Conservation (phyloP, 2,329 filamentous ascomycete species). For the Macroventuria anomochaeta region DNA sequence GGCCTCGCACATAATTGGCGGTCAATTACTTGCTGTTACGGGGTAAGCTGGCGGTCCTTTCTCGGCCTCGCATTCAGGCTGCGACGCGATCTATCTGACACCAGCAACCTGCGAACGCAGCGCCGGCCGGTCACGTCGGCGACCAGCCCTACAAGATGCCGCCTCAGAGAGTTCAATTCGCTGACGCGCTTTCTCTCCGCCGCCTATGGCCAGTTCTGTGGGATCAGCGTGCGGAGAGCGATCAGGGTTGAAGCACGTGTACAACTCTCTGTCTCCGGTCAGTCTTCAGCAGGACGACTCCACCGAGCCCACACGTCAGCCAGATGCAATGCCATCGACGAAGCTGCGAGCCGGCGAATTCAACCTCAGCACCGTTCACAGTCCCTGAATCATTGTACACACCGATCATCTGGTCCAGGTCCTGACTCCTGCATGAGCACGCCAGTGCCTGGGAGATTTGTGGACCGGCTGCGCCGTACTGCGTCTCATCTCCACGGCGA, state of each 20-base stretch:
- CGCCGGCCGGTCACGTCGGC: constrained; percentile 24
- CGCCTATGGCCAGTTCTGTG: constrained; percentile 1
- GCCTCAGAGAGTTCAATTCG: not conserved
- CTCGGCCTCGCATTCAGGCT: constrained; percentile 7
- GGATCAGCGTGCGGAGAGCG: constrained; percentile 2
- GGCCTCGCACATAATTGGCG: constrained; percentile 1
- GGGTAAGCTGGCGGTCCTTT: constrained; percentile 7
- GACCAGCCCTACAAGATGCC: constrained; percentile 8
- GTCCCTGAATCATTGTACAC: not conserved
- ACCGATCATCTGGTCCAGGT: constrained; percentile 5
- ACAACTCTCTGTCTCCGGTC: not conserved
- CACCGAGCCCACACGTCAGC: constrained; percentile 4
- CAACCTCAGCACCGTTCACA: not conserved
- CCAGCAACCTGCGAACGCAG: constrained; percentile 11
- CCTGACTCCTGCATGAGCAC: constrained; percentile 1
- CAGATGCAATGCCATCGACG: not conserved
- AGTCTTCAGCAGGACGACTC: constrained; percentile 1
- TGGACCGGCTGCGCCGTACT: constrained; percentile 1
- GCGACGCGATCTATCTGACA: constrained; percentile 13
- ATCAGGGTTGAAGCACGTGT: constrained; percentile 2
- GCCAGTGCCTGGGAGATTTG: not conserved
- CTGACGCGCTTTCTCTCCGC: constrained; percentile 1
- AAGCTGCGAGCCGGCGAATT: not conserved
- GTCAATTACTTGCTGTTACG: constrained; percentile 1
- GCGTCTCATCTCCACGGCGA: not conserved